Base-by-base conservation (phyloP, 768 basidiomycete species). In the Amanita molliuscula region DNA sequence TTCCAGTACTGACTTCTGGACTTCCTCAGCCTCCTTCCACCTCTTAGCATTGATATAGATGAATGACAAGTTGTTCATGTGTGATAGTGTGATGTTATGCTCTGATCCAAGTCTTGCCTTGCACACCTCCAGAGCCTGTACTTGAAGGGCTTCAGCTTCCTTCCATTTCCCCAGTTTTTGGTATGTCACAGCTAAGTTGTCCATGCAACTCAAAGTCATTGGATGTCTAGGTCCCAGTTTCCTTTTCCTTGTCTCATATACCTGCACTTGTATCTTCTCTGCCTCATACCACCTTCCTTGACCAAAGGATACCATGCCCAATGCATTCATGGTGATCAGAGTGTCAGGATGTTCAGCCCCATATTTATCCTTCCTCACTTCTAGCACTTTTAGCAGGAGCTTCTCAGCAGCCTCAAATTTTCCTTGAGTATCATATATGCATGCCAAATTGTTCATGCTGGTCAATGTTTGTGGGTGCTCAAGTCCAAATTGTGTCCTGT, bases 121-220 rank as follows among this genome's bases (percentile, higher is more conserved):
- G 23, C 4, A 45, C 28, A 41, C 15, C 15, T 51, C 37, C 23
- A 56, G 35, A 10, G 56, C 55, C n/a, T 52, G 18, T 10, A 47
- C 33, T 16, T 44, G 29, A 6, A 58, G 33, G 20, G 41, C 40
- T 45, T 43, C 40, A 23, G 56, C 56, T 11, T 48, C 29, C 15
- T 29, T 36, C 15, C 33, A 45, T 21, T 54, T 46, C 3, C 49
- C 49, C 10, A 44, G 34, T 4, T 44, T 25, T n/a, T 26, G 16
- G 25, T 54, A 56, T 46, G 47, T 55, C 29, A 29, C 11, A 21
- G 52, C 47, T 26, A 58, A 23, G 21, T 26, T 51, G 13, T 28
- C 23, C 48, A 53, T 53, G 31, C 34, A 16, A 1, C 26, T 46
- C 13, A 57, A 20, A 21, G 44, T 55, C 23, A 34, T 21, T 11